A percentile compares a stretch with the other conserved stretches of the same genome.
phyloP scores from a whole-genome alignment of 2,329 filamentous ascomycete species.

The Epichloe gansuensis region DNA sequence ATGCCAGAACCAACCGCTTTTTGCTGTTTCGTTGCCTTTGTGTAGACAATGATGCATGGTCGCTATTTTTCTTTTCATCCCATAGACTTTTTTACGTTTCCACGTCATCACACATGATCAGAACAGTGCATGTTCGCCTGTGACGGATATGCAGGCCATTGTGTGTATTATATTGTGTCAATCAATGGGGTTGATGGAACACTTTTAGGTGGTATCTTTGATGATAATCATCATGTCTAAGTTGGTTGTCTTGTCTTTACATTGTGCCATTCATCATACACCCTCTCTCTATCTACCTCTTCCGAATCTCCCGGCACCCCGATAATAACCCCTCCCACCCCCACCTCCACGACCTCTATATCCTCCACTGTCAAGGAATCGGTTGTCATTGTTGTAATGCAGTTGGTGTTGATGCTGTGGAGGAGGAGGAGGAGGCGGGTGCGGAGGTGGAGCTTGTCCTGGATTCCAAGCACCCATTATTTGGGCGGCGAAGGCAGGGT shows the following conservation, averaged over 20 bases:
- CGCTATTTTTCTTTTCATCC: neutral
- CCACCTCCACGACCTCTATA: conserved; percentile 12
- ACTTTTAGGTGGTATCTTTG: no score
- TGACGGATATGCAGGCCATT: neutral
- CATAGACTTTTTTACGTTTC: conserved; percentile 5
- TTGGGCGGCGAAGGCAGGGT: conserved; percentile 15
- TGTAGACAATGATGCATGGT: conserved; percentile 1
- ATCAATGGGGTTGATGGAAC: no score
- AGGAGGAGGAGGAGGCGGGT: conserved; percentile 5
- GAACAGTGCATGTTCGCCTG: neutral
- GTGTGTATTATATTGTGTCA: no score
- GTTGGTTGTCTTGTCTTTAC: neutral
- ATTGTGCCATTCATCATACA: neutral
- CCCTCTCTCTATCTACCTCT: neutral
- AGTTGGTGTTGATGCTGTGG: conserved; percentile 2
- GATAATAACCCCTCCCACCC: conserved; percentile 8
- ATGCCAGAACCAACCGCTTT: neutral
- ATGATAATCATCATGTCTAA: neutral
- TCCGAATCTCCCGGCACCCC: conserved; percentile 1
- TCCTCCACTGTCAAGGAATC: conserved; percentile 18
- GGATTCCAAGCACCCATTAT: conserved; percentile 16
- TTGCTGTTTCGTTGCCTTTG: neutral
- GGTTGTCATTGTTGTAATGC: conserved; percentile 11
- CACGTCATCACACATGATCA: neutral
- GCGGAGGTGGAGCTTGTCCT: conserved; percentile 12